Percentiles rank a stretch among this genome's conserved stretches.
Evolutionary conservation across 495 filamentous ascomycete species (phyloP).

Genomic region (Aspergillus bridgeri): DNA sequence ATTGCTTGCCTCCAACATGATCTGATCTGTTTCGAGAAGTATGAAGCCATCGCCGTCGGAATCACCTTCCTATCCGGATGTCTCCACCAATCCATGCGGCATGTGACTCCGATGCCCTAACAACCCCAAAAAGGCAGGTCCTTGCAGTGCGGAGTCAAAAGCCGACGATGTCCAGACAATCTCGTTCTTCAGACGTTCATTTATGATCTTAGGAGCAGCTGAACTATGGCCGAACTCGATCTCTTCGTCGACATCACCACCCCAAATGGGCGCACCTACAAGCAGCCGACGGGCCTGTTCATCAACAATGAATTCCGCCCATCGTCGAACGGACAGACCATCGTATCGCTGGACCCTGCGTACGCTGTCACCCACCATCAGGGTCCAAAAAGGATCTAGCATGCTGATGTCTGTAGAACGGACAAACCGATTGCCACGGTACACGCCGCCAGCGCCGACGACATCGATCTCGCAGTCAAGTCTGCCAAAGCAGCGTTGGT

Average conservation of each 20-base stretch:
- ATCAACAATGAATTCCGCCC: conserved; percentile 93
- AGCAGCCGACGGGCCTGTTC: conserved; percentile 79
- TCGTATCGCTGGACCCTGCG: conserved; percentile 73
- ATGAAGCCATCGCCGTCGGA: conserved; percentile 1
- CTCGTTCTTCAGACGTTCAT: too few species aligned
- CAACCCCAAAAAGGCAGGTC: background rate
- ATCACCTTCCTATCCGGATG: conserved; percentile 1
- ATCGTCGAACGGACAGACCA: conserved; percentile 65
- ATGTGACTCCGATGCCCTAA: background rate
- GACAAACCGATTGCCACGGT: conserved; percentile 81
- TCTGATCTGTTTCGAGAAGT: background rate
- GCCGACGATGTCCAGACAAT: too few species aligned
- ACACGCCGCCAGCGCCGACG: conserved; percentile 71
- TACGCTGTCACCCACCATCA: conserved; percentile 25
- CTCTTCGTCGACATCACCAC: conserved; percentile 66
- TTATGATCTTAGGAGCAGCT: too few species aligned
- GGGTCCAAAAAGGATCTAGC: conserved; percentile 54
- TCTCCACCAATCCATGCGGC: background rate
- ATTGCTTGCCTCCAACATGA: background rate
- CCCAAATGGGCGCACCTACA: conserved; percentile 82
- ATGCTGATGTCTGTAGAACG: conserved; percentile 53
- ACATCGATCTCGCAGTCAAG: conserved; percentile 79
- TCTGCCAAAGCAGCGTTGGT: conserved; percentile 80
- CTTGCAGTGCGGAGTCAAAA: too few species aligned
- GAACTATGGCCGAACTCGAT: conserved; percentile 6